phyloP scores from a whole-genome alignment of 2,329 filamentous ascomycete genomes.

The Colletotrichum siamense region DNA sequence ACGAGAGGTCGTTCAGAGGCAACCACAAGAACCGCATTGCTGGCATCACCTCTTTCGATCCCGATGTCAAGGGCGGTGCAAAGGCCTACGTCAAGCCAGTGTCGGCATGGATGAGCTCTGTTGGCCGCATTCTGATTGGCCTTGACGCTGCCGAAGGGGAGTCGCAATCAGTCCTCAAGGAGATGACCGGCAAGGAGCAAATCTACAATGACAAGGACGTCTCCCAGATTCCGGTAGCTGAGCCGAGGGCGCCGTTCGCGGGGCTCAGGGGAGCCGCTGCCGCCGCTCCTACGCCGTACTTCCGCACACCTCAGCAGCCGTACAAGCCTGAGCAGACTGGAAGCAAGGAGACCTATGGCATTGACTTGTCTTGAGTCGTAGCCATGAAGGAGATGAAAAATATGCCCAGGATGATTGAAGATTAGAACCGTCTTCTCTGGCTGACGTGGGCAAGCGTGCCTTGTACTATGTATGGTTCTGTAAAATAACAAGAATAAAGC shows the following conservation, averaged over 20 bases:
- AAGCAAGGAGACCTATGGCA: slow-evolving; percentile 34
- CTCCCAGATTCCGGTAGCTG: neutral
- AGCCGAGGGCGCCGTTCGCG: neutral
- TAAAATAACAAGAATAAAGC: slow-evolving; percentile 18
- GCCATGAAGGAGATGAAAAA: neutral
- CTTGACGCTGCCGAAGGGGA: slow-evolving; percentile 44
- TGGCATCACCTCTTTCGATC: slow-evolving; percentile 50
- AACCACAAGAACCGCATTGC: slow-evolving; percentile 23
- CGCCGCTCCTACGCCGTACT: neutral
- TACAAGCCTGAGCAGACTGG: neutral
- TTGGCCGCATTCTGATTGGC: slow-evolving; percentile 52
- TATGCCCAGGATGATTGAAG: neutral
- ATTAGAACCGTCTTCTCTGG: neutral
- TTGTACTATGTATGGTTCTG: slow-evolving; percentile 18
- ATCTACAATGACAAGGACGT: slow-evolving; percentile 35
- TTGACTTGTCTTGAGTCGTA: slow-evolving; percentile 26
- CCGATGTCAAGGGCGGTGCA: slow-evolving; percentile 53
- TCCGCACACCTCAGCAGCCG: neutral
- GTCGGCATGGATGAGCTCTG: slow-evolving; percentile 51
- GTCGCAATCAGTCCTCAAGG: slow-evolving; percentile 50
- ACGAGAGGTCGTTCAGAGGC: slow-evolving; percentile 27
- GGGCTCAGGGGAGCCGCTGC: neutral
- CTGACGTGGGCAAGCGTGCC: neutral
- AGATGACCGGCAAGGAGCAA: slow-evolving; percentile 42
- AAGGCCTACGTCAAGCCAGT: slow-evolving; percentile 58